These are phyloP conservation scores for Aureobasidium zeae DNA, from an alignment of 2,329 filamentous ascomycete species.

Conservation along the genomic window DNA sequence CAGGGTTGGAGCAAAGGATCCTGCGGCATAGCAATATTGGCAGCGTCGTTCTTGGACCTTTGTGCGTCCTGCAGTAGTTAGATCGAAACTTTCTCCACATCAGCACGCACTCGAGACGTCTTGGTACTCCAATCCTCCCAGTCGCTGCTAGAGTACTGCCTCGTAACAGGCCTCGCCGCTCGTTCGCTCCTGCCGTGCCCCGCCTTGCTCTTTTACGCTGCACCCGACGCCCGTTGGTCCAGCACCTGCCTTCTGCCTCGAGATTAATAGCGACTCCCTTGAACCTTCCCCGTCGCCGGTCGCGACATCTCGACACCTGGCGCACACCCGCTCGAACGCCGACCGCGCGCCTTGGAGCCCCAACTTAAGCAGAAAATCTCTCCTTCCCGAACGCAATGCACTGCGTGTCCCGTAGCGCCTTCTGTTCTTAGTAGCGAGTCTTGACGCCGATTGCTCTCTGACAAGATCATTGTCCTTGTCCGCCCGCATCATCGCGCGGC, in stretches of 20 bases:
- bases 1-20: no score
- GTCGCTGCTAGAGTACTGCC: constrained; percentile 1
- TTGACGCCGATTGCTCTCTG: background rate
- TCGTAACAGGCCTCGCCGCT: background rate
- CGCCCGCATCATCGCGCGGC: constrained; percentile 1
- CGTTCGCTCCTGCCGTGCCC: constrained; percentile 1
- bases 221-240: background rate
- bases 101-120: no score
- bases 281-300: background rate
- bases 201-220: background rate
- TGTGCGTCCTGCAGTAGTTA: no score
- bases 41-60: no score
- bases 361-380: background rate
- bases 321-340: background rate
- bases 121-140: background rate
- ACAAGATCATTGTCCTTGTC: background rate
- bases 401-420: constrained; percentile 1
- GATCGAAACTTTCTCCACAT: no score
- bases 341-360: background rate
- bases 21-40: no score
- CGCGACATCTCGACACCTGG: constrained; percentile 7
- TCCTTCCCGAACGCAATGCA: background rate
- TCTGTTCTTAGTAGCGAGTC: background rate
- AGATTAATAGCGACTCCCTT: constrained; percentile 1
- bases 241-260: background rate